Conservation (phyloP, 208 protist species). For the Trypanosoma mega region DNA sequence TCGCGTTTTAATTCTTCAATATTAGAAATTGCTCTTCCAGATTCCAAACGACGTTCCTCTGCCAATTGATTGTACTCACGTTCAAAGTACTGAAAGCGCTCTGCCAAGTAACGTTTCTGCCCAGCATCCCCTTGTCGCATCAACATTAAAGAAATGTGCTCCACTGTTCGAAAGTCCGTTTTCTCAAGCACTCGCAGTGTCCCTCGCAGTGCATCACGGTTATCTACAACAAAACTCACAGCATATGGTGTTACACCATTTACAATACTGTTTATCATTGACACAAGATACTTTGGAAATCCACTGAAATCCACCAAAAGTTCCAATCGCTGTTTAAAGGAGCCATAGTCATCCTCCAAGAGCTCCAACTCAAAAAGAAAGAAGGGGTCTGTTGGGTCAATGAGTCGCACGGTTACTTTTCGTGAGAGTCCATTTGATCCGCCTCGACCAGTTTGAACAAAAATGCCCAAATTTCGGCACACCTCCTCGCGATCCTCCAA, state of each 20-base stretch:
- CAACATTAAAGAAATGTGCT: slow-evolving; percentile 80
- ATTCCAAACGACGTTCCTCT: slow-evolving; percentile 25
- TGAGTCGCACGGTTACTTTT: slow-evolving; percentile 60
- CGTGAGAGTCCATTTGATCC: slow-evolving; percentile 39
- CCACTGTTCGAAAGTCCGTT: slow-evolving; percentile 76
- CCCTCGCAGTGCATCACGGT: slow-evolving; percentile 28
- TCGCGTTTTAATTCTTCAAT: slow-evolving; percentile 36
- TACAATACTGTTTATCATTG: slow-evolving; percentile 55
- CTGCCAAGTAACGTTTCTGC: slow-evolving; percentile 82
- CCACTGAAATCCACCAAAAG: slow-evolving; percentile 80
- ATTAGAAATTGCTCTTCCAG: slow-evolving; percentile 15
- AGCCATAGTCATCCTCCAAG: slow-evolving; percentile 81
- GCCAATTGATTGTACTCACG: slow-evolving; percentile 19
- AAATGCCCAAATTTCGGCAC: slow-evolving; percentile 32
- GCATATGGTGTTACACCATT: slow-evolving; percentile 32
- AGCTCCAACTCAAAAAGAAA: slow-evolving; percentile 84
- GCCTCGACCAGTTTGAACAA: slow-evolving; percentile 35
- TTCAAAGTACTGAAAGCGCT: slow-evolving; percentile 79
- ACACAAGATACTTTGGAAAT: slow-evolving; percentile 79
- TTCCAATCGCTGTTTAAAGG: slow-evolving; percentile 75
- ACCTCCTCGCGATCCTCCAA: slow-evolving; percentile 43
- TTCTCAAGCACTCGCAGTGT: slow-evolving; percentile 71
- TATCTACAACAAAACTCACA: slow-evolving; percentile 44
- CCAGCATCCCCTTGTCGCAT: slow-evolving; percentile 76
- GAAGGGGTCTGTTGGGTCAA: slow-evolving; percentile 77